These are phyloP conservation scores for Aotearoamyces nothofagi DNA, from an alignment of 2,329 filamentous ascomycete species.

Conservation along the genomic window DNA sequence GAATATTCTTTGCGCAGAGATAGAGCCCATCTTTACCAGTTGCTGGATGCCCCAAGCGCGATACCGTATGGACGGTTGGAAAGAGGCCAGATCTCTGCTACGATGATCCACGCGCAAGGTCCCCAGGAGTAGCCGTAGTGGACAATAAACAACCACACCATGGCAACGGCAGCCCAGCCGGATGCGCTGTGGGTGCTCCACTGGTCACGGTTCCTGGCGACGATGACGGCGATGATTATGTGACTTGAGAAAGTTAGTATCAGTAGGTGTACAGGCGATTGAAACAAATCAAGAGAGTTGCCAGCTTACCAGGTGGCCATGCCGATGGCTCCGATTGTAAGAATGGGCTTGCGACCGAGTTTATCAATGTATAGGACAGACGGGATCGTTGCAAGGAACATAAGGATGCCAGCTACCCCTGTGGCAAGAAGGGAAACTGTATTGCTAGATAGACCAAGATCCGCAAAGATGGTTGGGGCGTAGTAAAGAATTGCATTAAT, in stretches of 20 bases:
- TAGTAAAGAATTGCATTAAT: slow-evolving; percentile 29
- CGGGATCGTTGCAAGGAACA: slow-evolving; percentile 53
- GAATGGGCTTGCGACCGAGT: slow-evolving; percentile 44
- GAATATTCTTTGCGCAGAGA: neutral
- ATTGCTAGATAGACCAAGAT: slow-evolving; percentile 27
- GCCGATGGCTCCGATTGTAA: slow-evolving; percentile 49
- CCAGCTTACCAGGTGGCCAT: slow-evolving; percentile 38
- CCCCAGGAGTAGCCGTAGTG: slow-evolving; percentile 68
- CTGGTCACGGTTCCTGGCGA: slow-evolving; percentile 43
- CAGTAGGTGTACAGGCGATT: neutral
- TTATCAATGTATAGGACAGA: slow-evolving; percentile 52
- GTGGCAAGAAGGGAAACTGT: slow-evolving; percentile 47
- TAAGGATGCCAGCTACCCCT: slow-evolving; percentile 55
- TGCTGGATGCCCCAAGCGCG: slow-evolving; percentile 48
- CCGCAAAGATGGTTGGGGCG: slow-evolving; percentile 31
- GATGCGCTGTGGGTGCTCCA: slow-evolving; percentile 42
- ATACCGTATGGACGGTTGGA: slow-evolving; percentile 57
- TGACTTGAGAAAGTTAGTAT: slow-evolving; percentile 25
- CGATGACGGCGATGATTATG: slow-evolving; percentile 56
- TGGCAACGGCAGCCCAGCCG: slow-evolving; percentile 50
- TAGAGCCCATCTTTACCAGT: no score
- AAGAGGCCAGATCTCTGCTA: slow-evolving; percentile 61
- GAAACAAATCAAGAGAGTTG: slow-evolving; percentile 27
- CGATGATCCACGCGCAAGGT: slow-evolving; percentile 59
- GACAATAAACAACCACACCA: slow-evolving; percentile 63